These are phyloP conservation scores for Ophiostoma himal-ulmi DNA, from an alignment of 2,329 filamentous ascomycete species.

Conservation along the genomic window DNA sequence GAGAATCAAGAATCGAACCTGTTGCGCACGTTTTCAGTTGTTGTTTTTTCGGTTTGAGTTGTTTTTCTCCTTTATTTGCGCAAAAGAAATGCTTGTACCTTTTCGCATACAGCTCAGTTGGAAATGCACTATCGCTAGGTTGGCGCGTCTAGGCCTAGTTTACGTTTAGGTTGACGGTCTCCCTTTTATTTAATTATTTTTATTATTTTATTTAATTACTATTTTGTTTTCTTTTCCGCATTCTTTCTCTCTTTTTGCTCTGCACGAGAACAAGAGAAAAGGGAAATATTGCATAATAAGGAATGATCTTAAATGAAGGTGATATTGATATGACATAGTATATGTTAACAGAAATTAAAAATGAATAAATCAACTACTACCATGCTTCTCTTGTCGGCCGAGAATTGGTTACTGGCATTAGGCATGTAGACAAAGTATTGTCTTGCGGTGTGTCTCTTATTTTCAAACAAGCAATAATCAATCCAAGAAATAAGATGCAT, in stretches of 20 bases:
- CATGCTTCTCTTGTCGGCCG: background rate
- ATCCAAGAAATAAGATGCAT: background rate
- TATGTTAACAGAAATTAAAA: background rate
- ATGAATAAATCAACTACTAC: background rate
- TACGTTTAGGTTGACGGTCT: too few relatives aligned
- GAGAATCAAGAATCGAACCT: background rate
- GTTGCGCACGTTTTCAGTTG: background rate
- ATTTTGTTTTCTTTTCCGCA: background rate
- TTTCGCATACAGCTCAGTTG: too few relatives aligned
- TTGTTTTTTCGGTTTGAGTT: background rate
- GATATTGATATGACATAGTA: background rate
- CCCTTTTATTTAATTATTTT: too few relatives aligned
- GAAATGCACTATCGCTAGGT: too few relatives aligned
- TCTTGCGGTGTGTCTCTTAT: slow-evolving; percentile 6
- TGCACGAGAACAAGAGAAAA: background rate
- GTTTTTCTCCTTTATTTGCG: background rate
- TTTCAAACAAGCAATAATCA: background rate
- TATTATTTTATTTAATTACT: too few relatives aligned
- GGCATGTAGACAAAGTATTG: background rate
- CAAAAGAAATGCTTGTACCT: too few relatives aligned
- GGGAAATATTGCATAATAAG: background rate
- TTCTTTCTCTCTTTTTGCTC: background rate
- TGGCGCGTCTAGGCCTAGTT: too few relatives aligned
- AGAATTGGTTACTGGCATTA: background rate
- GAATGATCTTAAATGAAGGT: background rate